These are phyloP conservation scores for Yarrowia deformans DNA, from an alignment of 805 yeast species.

Conservation along the genomic window DNA sequence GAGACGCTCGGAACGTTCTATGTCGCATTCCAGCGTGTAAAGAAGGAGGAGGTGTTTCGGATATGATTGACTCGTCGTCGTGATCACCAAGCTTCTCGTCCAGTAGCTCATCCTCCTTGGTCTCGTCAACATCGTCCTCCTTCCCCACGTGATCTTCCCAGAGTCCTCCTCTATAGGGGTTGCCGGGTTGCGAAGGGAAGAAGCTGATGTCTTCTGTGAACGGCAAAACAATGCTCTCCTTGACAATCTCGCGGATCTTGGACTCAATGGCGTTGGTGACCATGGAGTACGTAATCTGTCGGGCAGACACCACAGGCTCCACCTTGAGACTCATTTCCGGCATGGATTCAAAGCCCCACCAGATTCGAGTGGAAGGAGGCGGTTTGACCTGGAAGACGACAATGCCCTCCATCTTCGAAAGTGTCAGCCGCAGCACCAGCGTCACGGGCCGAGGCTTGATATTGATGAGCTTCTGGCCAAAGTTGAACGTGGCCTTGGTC, in stretches of 20 bases:
- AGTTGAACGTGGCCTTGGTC: conserved; percentile 76
- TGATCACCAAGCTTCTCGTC: conserved; percentile 4
- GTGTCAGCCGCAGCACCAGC: conserved; percentile 70
- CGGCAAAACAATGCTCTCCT: conserved; percentile 82
- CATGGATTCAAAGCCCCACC: conserved; percentile 86
- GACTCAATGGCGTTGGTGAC: conserved; percentile 82
- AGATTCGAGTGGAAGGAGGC: conserved; percentile 87
- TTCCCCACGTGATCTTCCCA: conserved; percentile 65
- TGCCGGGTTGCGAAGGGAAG: conserved; percentile 63
- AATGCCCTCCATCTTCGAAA: conserved; percentile 76
- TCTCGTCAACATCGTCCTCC: conserved; percentile 25
- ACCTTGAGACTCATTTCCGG: conserved; percentile 78
- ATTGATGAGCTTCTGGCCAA: conserved; percentile 69
- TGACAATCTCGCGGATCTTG: conserved; percentile 77
- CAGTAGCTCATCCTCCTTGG: neutral
- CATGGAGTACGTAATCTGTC: conserved; percentile 77
- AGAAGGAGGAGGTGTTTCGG: conserved; percentile 26
- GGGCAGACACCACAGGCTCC: conserved; percentile 90
- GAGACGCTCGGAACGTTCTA: conserved; percentile 35
- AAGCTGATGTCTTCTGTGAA: conserved; percentile 87
- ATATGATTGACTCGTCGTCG: conserved; percentile 3
- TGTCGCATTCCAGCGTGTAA: conserved; percentile 35
- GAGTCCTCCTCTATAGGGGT: conserved; percentile 88
- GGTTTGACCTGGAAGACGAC: conserved; percentile 75
- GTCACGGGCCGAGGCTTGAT: conserved; percentile 72